phyloP scores from a whole-genome alignment of 2,329 filamentous ascomycete genomes.

The Calonectria montana region DNA sequence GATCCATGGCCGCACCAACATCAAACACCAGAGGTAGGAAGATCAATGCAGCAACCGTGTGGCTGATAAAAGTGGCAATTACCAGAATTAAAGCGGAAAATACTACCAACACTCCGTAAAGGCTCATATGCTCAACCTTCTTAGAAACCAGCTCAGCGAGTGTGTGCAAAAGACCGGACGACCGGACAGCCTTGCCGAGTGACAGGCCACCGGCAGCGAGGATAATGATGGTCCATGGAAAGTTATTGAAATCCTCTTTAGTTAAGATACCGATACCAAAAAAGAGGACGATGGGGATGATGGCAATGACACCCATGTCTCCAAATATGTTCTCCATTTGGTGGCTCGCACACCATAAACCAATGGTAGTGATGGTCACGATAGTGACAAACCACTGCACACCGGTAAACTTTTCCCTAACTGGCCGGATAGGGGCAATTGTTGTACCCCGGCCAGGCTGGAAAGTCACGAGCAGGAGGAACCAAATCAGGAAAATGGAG shows the following conservation, averaged over 20 bases:
- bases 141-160: slow-evolving; percentile 83
- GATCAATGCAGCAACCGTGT: slow-evolving; percentile 96
- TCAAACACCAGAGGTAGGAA: slow-evolving; percentile 90
- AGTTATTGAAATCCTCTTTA: slow-evolving; percentile 99
- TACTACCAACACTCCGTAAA: slow-evolving; percentile 88
- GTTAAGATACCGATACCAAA: slow-evolving; percentile 96
- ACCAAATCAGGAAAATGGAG: slow-evolving; percentile 89
- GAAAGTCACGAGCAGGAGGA: slow-evolving; percentile 86
- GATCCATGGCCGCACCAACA: slow-evolving; percentile 85
- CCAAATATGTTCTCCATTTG: slow-evolving; percentile 89
- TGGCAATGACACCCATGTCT: slow-evolving; percentile 98
- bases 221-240: slow-evolving; percentile 99
- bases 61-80: slow-evolving; percentile 96
- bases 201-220: slow-evolving; percentile 93
- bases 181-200: slow-evolving; percentile 93
- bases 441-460: slow-evolving; percentile 85
- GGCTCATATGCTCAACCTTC: slow-evolving; percentile 78
- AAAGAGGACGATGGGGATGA: slow-evolving; percentile 95
- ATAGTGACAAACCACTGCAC: slow-evolving; percentile 93
- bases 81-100: slow-evolving; percentile 88
- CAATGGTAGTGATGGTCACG: slow-evolving; percentile 86
- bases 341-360: slow-evolving; percentile 92
- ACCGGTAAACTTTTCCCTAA: slow-evolving; percentile 88
- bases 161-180: slow-evolving; percentile 90
- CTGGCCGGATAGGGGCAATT: slow-evolving; percentile 90